phyloP scores from a whole-genome alignment of 1,284 basidiomycete genomes.

The Cystobasidium slooffiae region DNA sequence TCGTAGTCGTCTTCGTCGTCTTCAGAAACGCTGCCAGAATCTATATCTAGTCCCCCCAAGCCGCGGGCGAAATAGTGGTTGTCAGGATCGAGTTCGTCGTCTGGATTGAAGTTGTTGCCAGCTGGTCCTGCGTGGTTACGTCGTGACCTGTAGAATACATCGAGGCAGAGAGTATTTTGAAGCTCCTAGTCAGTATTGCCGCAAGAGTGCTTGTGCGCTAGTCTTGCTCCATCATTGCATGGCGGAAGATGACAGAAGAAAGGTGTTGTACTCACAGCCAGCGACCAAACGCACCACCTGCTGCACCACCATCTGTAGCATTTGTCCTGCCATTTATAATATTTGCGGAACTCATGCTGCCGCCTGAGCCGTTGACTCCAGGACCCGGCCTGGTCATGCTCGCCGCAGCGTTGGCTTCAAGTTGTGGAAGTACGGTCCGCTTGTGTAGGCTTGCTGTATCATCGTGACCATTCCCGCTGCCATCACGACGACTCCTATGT shows the following conservation, averaged over 20 bases:
- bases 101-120: constrained; percentile 34
- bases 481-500: constrained; percentile 7
- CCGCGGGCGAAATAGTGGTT: constrained; percentile 65
- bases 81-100: constrained; percentile 52
- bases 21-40: constrained; percentile 65
- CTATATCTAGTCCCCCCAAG: constrained; percentile 68
- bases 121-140: constrained; percentile 30
- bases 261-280: constrained; percentile 27
- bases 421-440: constrained; percentile 16
- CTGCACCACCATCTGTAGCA: constrained; percentile 7
- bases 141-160: constrained; percentile 9
- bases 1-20: constrained; percentile 59
- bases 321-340: not conserved
- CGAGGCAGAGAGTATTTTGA: not conserved
- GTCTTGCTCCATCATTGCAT: not conserved
- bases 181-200: not conserved
- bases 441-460: constrained; percentile 11
- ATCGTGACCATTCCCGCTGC: constrained; percentile 19
- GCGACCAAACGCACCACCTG: constrained; percentile 40
- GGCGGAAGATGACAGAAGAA: not conserved
- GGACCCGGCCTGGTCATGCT: constrained; percentile 21
- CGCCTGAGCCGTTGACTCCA: constrained; percentile 8
- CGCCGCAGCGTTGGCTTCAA: constrained; percentile 12
- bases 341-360: not conserved
- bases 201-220: not conserved